phyloP scores from a whole-genome alignment of 192 early-diverging fungal genomes.

The Podila epicladia region DNA sequence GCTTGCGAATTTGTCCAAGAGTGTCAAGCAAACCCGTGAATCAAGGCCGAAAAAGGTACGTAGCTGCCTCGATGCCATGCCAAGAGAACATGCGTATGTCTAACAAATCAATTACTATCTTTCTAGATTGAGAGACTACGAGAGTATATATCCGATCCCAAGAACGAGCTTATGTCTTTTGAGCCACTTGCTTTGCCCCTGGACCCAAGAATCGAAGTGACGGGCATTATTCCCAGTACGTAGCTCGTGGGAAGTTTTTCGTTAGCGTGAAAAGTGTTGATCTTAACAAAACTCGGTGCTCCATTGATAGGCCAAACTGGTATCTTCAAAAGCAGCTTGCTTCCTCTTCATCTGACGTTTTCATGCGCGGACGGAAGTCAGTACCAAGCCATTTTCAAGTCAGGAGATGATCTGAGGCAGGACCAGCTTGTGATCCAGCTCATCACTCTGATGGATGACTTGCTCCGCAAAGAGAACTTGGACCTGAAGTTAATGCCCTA shows the following conservation, averaged over 20 bases:
- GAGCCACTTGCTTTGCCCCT: constrained; percentile 88
- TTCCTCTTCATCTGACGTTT: constrained; percentile 90
- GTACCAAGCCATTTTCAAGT: constrained; percentile 98
- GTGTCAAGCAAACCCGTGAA: constrained; percentile 82
- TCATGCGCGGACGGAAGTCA: constrained; percentile 82
- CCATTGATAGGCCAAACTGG: constrained; percentile 71
- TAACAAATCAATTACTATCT: background rate
- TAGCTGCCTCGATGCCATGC: background rate
- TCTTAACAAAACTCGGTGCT: background rate
- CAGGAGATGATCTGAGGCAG: constrained; percentile 97
- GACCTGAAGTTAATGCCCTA: constrained; percentile 94
- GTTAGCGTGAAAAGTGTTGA: background rate
- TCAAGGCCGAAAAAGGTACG: constrained; percentile 84
- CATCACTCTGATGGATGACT: constrained; percentile 95
- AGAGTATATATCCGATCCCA: constrained; percentile 81
- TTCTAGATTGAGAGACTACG: constrained; percentile 84
- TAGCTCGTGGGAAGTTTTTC: background rate
- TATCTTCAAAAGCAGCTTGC: constrained; percentile 92
- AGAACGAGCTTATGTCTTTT: constrained; percentile 84
- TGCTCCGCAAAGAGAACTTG: constrained; percentile 95
- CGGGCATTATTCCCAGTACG: constrained; percentile 84
- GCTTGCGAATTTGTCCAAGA: constrained; percentile 79
- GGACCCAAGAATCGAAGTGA: constrained; percentile 89
- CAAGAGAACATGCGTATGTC: too few species aligned
- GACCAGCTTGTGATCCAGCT: constrained; percentile 99